Evolutionary conservation across 2,329 filamentous ascomycete species (phyloP).

Genomic region (Fusarium sp.): DNA sequence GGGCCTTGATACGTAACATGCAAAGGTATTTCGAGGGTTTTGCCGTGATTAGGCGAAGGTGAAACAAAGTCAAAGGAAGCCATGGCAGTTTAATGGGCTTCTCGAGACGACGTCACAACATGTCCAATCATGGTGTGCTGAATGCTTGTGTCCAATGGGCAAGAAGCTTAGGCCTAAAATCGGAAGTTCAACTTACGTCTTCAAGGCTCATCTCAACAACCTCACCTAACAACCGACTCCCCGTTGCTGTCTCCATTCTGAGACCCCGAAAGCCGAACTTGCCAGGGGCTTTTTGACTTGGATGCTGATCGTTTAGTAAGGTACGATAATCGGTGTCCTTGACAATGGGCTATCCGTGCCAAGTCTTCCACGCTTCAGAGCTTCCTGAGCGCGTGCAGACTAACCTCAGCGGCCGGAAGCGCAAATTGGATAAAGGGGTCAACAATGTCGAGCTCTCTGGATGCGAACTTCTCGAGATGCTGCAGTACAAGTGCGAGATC

Average conservation of each 20-base stretch:
- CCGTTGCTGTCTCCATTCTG: conserved; percentile 53
- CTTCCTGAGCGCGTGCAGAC: conserved; percentile 61
- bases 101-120: not conserved
- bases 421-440: conserved; percentile 56
- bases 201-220: conserved; percentile 67
- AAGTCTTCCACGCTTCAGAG: conserved; percentile 61
- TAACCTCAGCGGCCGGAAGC: conserved; percentile 58
- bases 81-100: not conserved
- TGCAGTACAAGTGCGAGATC: conserved; percentile 69
- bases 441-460: conserved; percentile 59
- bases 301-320: not conserved
- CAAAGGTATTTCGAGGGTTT: not conserved
- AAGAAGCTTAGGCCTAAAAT: conserved; percentile 22
- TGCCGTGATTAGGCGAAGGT: not conserved
- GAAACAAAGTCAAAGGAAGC: not conserved
- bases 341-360: conserved; percentile 67
- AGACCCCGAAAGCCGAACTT: not conserved
- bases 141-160: not conserved
- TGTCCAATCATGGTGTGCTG: conserved; percentile 27
- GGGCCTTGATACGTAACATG: not conserved
- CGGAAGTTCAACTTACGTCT: conserved; percentile 58
- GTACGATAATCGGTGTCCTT: not conserved
- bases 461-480: conserved; percentile 66
- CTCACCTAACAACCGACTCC: conserved; percentile 61
- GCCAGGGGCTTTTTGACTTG: not conserved